phyloP scores from a whole-genome alignment of 2,329 filamentous ascomycete species.

The Aspergillus unguis region DNA sequence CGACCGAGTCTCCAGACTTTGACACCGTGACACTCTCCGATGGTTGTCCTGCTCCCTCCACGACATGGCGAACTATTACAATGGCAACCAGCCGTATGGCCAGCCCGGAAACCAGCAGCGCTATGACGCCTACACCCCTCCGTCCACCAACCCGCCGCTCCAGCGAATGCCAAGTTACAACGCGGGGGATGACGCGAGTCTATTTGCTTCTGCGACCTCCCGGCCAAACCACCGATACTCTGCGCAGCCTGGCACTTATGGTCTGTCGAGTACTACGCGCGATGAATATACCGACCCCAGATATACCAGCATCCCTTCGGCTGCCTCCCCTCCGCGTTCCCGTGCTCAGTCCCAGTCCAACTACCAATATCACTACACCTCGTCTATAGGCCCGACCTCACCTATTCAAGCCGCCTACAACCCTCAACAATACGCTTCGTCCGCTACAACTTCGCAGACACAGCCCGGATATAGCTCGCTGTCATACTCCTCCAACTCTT shows the following conservation, averaged over 20 bases:
- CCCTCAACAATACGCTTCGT: slow-evolving; percentile 58
- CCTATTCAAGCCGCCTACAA: slow-evolving; percentile 57
- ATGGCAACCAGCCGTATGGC: slow-evolving; percentile 48
- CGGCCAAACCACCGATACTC: slow-evolving; percentile 30
- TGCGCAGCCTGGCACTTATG: slow-evolving; percentile 18
- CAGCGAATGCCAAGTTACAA: slow-evolving; percentile 69
- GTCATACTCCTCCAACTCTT: slow-evolving; percentile 46
- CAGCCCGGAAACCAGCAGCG: slow-evolving; percentile 31
- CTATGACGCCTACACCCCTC: slow-evolving; percentile 43
- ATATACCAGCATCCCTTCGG: slow-evolving; percentile 35
- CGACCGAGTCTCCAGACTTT: neutral
- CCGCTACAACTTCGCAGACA: slow-evolving; percentile 45
- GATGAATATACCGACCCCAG: slow-evolving; percentile 34
- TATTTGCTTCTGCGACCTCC: slow-evolving; percentile 39
- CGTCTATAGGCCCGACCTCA: slow-evolving; percentile 39
- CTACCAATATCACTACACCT: slow-evolving; percentile 47
- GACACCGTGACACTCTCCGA: neutral
- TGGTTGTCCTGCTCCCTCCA: neutral
- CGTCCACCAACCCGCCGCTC: slow-evolving; percentile 41
- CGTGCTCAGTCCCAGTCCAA: slow-evolving; percentile 46
- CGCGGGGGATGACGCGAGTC: slow-evolving; percentile 66
- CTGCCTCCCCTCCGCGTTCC: slow-evolving; percentile 34
- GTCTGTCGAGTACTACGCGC: slow-evolving; percentile 20
- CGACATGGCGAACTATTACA: slow-evolving; percentile 56
- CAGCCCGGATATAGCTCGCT: slow-evolving; percentile 68